Base-by-base conservation (phyloP, 768 basidiomycete species). In the Paxillus ammoniavirescens region DNA sequence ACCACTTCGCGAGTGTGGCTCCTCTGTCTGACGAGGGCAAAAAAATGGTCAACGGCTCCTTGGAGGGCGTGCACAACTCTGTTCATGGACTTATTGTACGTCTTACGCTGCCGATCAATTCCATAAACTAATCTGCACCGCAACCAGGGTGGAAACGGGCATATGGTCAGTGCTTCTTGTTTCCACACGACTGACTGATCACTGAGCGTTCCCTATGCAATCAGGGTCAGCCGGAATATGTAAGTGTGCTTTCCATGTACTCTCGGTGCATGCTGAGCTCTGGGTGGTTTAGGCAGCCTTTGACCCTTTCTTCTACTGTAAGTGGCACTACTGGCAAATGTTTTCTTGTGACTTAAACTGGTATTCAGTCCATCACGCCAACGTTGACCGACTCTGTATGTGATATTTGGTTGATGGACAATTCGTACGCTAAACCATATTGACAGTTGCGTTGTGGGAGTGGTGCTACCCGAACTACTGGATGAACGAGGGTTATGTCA, bases 391-490 rank as follows among this genome's bases (percentile, higher is more conserved):
- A 23, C 41, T 65, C 23, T 21, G 65, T 65, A 45, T 8, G 63
- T 57, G 15, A 6, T 26, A 26, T 7, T 23, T 1, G 14, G 31
- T 14, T 26, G 21, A 30, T 37, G 14, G 10, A 33, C 9, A 4
- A 21, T 23, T n/a, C 30, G 5, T 13, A 18, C 18, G 6, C 37
- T 64, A 10, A 52, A 12, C 41, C 17, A 36, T 26, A 9, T 15
- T 40, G 17, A 9, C 35, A 66, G 67, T 58, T 31, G 67, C 67
- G 6, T 46, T 68, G 47, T 68, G 67, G 67, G 67, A 68, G 21
- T 68, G 68, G 63, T 65, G 57, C 47, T 68, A 68, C 49, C 45
- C 53, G 3, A 53, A 65, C 9, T 65, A 67, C 33, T 69, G 68
- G 67, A 67, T 68, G 68, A 55, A 50, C 17, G 28, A 43, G 4